phyloP scores from a whole-genome alignment of 768 basidiomycete species.

The Tremella yokohamensis region DNA sequence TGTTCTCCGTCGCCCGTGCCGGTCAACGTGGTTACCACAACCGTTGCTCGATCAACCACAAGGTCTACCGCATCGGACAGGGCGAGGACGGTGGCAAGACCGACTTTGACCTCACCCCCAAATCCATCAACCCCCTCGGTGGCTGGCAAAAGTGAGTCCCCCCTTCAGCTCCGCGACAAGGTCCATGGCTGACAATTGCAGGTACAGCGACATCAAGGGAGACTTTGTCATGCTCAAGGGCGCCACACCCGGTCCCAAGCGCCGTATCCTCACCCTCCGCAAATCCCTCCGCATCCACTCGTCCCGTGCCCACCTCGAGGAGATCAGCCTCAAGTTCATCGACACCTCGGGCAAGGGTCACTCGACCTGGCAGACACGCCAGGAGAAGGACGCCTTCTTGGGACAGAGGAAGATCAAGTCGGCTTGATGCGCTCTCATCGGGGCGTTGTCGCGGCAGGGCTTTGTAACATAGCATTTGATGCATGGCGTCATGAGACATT shows the following conservation, averaged over 20 bases:
- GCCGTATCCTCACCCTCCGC: constrained; percentile 95
- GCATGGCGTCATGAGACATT: too few relatives aligned
- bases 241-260: constrained; percentile 90
- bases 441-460: too few relatives aligned
- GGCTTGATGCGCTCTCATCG: neutral
- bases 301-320: constrained; percentile 77
- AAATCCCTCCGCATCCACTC: constrained; percentile 97
- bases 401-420: constrained; percentile 54
- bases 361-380: constrained; percentile 92
- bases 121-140: constrained; percentile 85
- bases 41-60: constrained; percentile 44
- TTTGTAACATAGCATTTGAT: too few relatives aligned
- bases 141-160: constrained; percentile 65
- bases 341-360: constrained; percentile 97
- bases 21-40: constrained; percentile 84
- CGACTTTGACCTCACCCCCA: constrained; percentile 70
- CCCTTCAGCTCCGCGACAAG: neutral
- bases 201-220: constrained; percentile 98
- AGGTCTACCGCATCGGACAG: constrained; percentile 77
- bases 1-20: constrained; percentile 99
- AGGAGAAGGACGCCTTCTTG: constrained; percentile 93
- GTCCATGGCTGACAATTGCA: constrained; percentile 55
- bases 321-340: constrained; percentile 94
- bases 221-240: constrained; percentile 98
- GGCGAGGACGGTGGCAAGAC: constrained; percentile 87